Conservation (phyloP, 805 yeast species). For the Metschnikowia drakensbergensis region DNA sequence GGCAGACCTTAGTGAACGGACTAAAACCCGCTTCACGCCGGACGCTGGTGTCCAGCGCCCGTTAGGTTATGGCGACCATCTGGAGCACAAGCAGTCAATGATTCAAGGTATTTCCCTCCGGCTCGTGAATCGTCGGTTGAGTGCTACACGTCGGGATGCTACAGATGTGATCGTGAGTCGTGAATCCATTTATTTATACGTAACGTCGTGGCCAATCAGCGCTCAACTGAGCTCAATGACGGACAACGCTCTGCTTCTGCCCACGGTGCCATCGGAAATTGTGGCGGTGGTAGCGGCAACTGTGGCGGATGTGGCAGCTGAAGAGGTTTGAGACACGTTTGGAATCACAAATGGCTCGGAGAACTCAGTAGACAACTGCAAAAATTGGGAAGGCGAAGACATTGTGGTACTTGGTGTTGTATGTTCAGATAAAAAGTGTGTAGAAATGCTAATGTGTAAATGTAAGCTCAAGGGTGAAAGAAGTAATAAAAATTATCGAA, state of each 20-base stretch:
- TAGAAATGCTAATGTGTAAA: not conserved
- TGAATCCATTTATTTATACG: not conserved
- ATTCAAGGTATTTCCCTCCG: too few species aligned
- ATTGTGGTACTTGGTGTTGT: slow-evolving; percentile 3
- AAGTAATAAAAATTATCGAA: not conserved
- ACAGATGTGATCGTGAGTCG: not conserved
- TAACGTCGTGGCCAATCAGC: not conserved
- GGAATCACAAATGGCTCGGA: slow-evolving; percentile 65
- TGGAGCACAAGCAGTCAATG: too few species aligned
- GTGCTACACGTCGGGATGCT: too few species aligned
- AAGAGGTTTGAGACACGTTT: slow-evolving; percentile 54
- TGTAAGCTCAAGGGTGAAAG: not conserved
- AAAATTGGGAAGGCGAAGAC: slow-evolving; percentile 34
- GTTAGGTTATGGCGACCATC: too few species aligned
- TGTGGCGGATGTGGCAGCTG: slow-evolving; percentile 12
- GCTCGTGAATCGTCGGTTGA: too few species aligned
- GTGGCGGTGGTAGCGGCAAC: slow-evolving; percentile 10
- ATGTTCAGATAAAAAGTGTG: not conserved
- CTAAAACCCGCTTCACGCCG: too few species aligned
- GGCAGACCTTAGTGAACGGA: too few species aligned
- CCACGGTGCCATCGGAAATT: slow-evolving; percentile 13
- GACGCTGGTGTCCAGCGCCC: too few species aligned
- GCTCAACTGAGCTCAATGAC: slow-evolving; percentile 25
- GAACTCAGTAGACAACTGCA: slow-evolving; percentile 53
- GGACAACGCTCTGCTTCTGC: slow-evolving; percentile 22